Conservation (phyloP, 2,329 filamentous ascomycete genomes). For the Verticillium tricorpus region DNA sequence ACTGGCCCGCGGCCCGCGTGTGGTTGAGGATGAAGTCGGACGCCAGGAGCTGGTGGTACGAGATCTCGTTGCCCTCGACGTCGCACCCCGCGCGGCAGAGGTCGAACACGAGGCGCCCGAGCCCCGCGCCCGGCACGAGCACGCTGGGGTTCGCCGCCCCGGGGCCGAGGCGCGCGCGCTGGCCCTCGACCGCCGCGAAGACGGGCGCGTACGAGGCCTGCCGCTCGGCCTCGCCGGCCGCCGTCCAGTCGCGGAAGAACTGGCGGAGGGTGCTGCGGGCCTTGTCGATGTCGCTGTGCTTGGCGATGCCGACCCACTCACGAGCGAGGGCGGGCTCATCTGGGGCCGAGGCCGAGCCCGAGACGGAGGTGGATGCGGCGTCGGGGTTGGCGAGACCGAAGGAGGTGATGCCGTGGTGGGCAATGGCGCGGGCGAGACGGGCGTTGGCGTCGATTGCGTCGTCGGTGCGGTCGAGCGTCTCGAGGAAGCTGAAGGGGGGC, state of each 20-base stretch:
- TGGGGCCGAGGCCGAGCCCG: constrained; percentile 16
- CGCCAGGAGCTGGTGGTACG: constrained; percentile 91
- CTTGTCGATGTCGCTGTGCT: constrained; percentile 76
- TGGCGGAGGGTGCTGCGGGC: constrained; percentile 88
- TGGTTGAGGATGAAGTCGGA: constrained; percentile 73
- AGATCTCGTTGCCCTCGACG: constrained; percentile 90
- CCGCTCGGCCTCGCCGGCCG: constrained; percentile 69
- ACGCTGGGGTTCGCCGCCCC: constrained; percentile 35
- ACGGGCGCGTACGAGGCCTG: constrained; percentile 74
- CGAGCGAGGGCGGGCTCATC: constrained; percentile 44
- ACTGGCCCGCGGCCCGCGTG: constrained; percentile 54
- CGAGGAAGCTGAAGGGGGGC: constrained; percentile 77
- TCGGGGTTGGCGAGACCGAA: constrained; percentile 49
- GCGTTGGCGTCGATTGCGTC: constrained; percentile 87
- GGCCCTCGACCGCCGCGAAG: constrained; percentile 55
- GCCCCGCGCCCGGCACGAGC: constrained; percentile 82
- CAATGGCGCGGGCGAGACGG: constrained; percentile 73
- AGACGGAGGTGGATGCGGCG: constrained; percentile 1
- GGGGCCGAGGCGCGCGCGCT: constrained; percentile 26
- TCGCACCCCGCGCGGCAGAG: constrained; percentile 68
- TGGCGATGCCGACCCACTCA: constrained; percentile 68
- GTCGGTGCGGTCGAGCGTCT: constrained; percentile 75
- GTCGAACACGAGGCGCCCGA: constrained; percentile 87
- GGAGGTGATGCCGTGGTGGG: constrained; percentile 61
- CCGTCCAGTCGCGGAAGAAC: constrained; percentile 92